These are phyloP conservation scores for Hypoxylon sp. DNA, from an alignment of 2,329 filamentous ascomycete genomes.

Conservation along the genomic window DNA sequence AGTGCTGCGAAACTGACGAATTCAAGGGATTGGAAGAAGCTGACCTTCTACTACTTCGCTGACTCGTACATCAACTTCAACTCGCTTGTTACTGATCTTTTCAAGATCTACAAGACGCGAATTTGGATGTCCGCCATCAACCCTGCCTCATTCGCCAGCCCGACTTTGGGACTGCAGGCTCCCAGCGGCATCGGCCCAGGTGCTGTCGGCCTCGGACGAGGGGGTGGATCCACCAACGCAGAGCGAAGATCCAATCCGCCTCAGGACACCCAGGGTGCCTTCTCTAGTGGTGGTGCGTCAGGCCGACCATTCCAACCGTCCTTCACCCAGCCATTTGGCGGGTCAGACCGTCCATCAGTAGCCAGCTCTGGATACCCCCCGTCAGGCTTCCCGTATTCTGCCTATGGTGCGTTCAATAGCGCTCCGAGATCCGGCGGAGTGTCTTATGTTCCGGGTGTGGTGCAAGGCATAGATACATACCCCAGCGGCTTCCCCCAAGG, in stretches of 20 bases:
- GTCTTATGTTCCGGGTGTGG: slow-evolving; percentile 56
- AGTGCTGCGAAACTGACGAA: slow-evolving; percentile 44
- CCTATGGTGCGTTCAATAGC: slow-evolving; percentile 60
- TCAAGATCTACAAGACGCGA: slow-evolving; percentile 99
- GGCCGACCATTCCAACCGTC: slow-evolving; percentile 59
- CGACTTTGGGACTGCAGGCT: slow-evolving; percentile 77
- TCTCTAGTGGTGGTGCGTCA: slow-evolving; percentile 54
- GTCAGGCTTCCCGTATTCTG: slow-evolving; percentile 56
- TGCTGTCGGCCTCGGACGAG: slow-evolving; percentile 70
- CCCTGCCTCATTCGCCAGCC: slow-evolving; percentile 91
- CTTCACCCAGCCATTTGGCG: slow-evolving; percentile 58
- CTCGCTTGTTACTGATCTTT: slow-evolving; percentile 93
- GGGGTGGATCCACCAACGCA: slow-evolving; percentile 57
- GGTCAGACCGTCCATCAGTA: slow-evolving; percentile 57
- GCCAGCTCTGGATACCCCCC: slow-evolving; percentile 56
- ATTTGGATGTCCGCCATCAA: slow-evolving; percentile 99
- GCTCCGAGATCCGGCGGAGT: slow-evolving; percentile 55
- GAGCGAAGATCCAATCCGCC: slow-evolving; percentile 63
- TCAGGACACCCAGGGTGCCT: slow-evolving; percentile 57
- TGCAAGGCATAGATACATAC: slow-evolving; percentile 59
- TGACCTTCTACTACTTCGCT: slow-evolving; percentile 99
- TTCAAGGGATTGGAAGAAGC: slow-evolving; percentile 94
- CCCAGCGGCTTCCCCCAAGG: slow-evolving; percentile 55
- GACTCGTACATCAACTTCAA: slow-evolving; percentile 99
- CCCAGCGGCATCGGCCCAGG: slow-evolving; percentile 76